A percentile compares a stretch with the other conserved stretches of the same genome.
Conservation (phyloP, 345 rosid species). For the Gossypium bickii region DNA sequence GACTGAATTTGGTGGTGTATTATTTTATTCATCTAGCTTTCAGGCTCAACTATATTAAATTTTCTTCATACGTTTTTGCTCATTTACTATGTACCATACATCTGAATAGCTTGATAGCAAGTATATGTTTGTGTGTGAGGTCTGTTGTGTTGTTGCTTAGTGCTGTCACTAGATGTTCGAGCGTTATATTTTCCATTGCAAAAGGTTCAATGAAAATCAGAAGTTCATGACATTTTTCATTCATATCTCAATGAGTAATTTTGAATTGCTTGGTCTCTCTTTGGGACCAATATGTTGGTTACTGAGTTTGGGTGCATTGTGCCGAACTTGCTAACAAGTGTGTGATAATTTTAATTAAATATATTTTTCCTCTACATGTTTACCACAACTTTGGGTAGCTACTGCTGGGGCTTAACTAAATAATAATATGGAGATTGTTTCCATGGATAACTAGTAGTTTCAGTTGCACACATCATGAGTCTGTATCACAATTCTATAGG, state of each 20-base stretch:
- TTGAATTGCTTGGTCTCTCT: neutral
- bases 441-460: neutral
- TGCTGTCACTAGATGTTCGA: neutral
- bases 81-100: neutral
- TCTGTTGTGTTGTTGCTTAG: neutral
- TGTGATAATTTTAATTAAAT: neutral
- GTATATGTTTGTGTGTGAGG: neutral
- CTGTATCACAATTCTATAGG: slow-evolving; percentile 37
- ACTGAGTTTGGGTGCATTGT: no score
- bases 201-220: neutral
- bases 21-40: neutral
- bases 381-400: neutral
- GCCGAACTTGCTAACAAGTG: neutral
- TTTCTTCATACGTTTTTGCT: neutral
- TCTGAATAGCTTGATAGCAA: neutral
- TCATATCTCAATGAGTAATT: neutral
- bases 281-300: neutral
- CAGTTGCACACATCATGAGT: slow-evolving; percentile 16
- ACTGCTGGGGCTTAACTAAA: neutral
- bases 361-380: neutral
- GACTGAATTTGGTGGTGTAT: neutral
- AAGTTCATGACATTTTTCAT: neutral
- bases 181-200: neutral
- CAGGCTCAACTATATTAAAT: neutral
- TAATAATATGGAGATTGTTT: neutral